Conservation (phyloP, 2,329 filamentous ascomycete genomes). For the Rutstroemia sp. region DNA sequence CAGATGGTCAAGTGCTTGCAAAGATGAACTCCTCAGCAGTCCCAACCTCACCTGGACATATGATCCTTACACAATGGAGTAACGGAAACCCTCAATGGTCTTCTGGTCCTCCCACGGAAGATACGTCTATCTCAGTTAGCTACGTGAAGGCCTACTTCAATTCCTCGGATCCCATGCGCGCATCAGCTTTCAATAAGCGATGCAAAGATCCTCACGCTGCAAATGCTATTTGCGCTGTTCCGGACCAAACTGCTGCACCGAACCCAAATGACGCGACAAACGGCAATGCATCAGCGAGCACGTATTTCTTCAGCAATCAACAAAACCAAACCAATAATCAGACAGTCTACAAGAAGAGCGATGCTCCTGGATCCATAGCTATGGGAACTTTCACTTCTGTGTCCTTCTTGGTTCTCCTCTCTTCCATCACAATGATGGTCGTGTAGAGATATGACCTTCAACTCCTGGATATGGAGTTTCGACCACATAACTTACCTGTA, state of each 20-base stretch:
- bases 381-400: background rate
- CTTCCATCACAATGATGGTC: background rate
- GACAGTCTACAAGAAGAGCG: constrained; percentile 32
- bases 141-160: constrained; percentile 80
- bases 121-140: constrained; percentile 56
- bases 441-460: background rate
- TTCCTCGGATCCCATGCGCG: constrained; percentile 41
- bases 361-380: background rate
- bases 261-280: constrained; percentile 16
- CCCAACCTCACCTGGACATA: constrained; percentile 53
- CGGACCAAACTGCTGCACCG: constrained; percentile 36
- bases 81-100: constrained; percentile 69
- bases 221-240: constrained; percentile 43
- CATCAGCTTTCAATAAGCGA: constrained; percentile 33
- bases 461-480: too few relatives aligned
- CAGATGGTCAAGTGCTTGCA: constrained; percentile 51
- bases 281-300: constrained; percentile 27
- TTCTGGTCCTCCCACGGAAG: constrained; percentile 55
- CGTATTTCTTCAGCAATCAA: constrained; percentile 43
- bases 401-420: background rate
- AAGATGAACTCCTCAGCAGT: constrained; percentile 49
- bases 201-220: constrained; percentile 35
- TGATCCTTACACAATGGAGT: constrained; percentile 71
- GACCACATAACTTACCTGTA: too few relatives aligned
- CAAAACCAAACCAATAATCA: constrained; percentile 42